Percentiles rank a stretch among this genome's conserved stretches.
Evolutionary conservation across 352 stramenopile genomes (phyloP).

Genomic region (Peronospora farinosa): DNA sequence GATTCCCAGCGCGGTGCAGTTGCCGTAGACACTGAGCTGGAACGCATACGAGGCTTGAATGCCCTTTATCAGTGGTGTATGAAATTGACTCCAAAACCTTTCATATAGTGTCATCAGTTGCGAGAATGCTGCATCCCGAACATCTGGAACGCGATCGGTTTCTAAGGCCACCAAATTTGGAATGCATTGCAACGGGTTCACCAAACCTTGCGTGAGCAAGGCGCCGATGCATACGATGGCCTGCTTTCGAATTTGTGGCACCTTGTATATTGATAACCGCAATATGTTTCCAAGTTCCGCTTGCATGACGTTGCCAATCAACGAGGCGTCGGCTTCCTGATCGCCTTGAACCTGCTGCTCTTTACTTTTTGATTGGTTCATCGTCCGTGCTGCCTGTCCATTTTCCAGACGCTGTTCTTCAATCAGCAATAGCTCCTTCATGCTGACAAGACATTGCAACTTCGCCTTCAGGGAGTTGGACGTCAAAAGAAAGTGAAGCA

Average conservation of each 20-base stretch:
- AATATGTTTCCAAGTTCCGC: conserved; percentile 68
- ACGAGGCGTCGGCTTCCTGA: conserved; percentile 73
- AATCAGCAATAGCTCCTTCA: conserved; percentile 62
- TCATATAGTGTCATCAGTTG: conserved; percentile 58
- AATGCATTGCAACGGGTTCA: conserved; percentile 73
- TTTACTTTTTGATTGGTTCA: conserved; percentile 56
- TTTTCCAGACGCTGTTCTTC: conserved; percentile 72
- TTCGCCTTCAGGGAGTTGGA: conserved; percentile 40
- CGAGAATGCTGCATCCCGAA: conserved; percentile 61
- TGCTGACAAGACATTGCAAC: conserved; percentile 62
- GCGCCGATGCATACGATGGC: conserved; percentile 58
- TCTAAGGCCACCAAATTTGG: conserved; percentile 73
- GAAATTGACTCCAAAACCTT: conserved; percentile 50
- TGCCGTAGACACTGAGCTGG: conserved; percentile 51
- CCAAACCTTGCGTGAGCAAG: conserved; percentile 70
- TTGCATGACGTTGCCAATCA: conserved; percentile 86
- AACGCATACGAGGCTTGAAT: conserved; percentile 63
- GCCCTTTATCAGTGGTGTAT: conserved; percentile 49
- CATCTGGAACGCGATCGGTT: conserved; percentile 56
- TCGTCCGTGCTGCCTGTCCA: conserved; percentile 31
- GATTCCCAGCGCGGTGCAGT: conserved; percentile 38
- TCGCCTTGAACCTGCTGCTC: conserved; percentile 78
- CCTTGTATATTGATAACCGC: conserved; percentile 42
- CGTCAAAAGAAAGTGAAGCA: conserved; percentile 47
- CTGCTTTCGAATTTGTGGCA: conserved; percentile 59